Base-by-base conservation (phyloP, 345 rosid species). In the Anastatica hierochuntica region DNA sequence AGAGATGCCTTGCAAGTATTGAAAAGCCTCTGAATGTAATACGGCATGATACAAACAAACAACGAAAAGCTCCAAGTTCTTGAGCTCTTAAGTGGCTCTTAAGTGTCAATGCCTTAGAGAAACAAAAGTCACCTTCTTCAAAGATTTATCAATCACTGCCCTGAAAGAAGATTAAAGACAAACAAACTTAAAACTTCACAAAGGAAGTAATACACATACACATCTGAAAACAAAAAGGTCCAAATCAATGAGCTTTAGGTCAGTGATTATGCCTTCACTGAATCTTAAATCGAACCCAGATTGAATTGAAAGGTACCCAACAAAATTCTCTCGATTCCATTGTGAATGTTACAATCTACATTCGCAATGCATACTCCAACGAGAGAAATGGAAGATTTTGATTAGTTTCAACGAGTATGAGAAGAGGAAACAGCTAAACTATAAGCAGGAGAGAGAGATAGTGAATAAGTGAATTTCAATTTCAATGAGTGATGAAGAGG, bases 1-100 rank as follows among this genome's bases (percentile, higher is more conserved):
- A 83, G 79, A 10, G 95, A 77, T 11, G 85, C 69, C 64, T 49
- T 82, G 81, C 97, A 88, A 62, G 88, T 66, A 57, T 80, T 77
- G 70, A 71, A 94, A 43, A 88, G 83, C 63, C 88, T 81, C 78
- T 83, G 94, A 56, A 87, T 79, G 53, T 45, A 81, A 62, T 84
- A 84, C 21, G 94, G 94, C 94, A 84, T 84, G 78, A 33, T 59
- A 67, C 66, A 31, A 24, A n/a, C n/a, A 48, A 17, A 56, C 7
- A 40, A 47, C 20, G 12, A 6, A 56, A 35, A 40, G 21, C 17
- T n/a, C n/a, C n/a, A n/a, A n/a, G n/a, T 14, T 44, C 56, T 44
- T 36, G 16, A 43, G 36, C 59, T 44, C 47, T 63, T 55, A 38
- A n/a, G n/a, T n/a, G n/a, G n/a, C n/a, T n/a, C n/a, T n/a, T n/a